These are phyloP conservation scores for Paratinospora sagittata DNA, from an alignment of 164 flowering plant genomes.

Conservation along the genomic window DNA sequence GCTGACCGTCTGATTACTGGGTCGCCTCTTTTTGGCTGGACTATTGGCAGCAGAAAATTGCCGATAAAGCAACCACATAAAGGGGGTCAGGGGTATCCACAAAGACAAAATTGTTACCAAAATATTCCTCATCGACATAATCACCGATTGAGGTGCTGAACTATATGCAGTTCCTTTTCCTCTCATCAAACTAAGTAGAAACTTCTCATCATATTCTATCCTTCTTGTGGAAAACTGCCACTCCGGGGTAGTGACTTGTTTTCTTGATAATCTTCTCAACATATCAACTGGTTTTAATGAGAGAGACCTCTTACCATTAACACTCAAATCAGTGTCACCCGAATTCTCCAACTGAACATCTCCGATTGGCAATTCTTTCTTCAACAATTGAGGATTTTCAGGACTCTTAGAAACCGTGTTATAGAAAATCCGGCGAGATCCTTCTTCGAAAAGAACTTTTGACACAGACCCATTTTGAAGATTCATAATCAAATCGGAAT, in stretches of 20 bases:
- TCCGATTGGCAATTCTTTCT: slow-evolving; percentile 15
- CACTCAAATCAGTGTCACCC: slow-evolving; percentile 16
- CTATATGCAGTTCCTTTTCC: slow-evolving; percentile 68
- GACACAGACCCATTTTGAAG: slow-evolving; percentile 62
- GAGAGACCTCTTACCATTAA: slow-evolving; percentile 10
- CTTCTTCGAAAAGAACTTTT: slow-evolving; percentile 80
- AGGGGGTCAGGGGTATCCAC: slow-evolving; percentile 89
- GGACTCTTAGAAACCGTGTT: slow-evolving; percentile 27
- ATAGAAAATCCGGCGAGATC: slow-evolving; percentile 74
- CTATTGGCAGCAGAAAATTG: slow-evolving; percentile 79
- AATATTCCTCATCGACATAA: slow-evolving; percentile 54
- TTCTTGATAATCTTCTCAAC: slow-evolving; percentile 26
- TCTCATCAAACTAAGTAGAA: slow-evolving; percentile 84
- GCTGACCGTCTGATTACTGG: slow-evolving; percentile 49
- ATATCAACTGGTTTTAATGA: slow-evolving; percentile 12
- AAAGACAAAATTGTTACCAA: slow-evolving; percentile 67
- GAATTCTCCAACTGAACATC: slow-evolving; percentile 21
- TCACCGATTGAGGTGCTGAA: slow-evolving; percentile 78
- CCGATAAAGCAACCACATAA: slow-evolving; percentile 93
- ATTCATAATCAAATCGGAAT: slow-evolving; percentile 69
- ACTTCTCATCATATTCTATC: slow-evolving; percentile 84
- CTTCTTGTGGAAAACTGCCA: slow-evolving; percentile 89
- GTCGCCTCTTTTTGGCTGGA: slow-evolving; percentile 70
- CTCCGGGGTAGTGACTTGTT: slow-evolving; percentile 34
- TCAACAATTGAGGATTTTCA: slow-evolving; percentile 19